These are phyloP conservation scores for Yamadazyma philogaea DNA, from an alignment of 805 yeast genomes.

Conservation along the genomic window DNA sequence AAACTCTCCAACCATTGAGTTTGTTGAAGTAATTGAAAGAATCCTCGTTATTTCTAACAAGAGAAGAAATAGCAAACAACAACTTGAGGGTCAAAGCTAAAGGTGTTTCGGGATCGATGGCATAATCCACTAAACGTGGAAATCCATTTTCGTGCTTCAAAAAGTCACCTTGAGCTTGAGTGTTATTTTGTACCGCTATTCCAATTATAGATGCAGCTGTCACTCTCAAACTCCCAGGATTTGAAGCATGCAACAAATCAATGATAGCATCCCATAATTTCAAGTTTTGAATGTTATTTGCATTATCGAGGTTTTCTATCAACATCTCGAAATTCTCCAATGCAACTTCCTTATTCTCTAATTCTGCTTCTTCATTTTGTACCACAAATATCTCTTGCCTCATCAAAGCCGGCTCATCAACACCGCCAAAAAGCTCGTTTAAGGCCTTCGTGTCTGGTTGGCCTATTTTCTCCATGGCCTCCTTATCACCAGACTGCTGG, in stretches of 20 bases:
- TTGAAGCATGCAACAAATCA: slow-evolving; percentile 44
- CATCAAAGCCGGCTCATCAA: slow-evolving; percentile 91
- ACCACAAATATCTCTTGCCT: slow-evolving; percentile 66
- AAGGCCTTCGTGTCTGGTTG: slow-evolving; percentile 77
- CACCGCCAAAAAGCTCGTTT: slow-evolving; percentile 71
- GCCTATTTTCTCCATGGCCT: slow-evolving; percentile 60
- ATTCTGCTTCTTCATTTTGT: slow-evolving; percentile 51
- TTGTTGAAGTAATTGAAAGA: slow-evolving; percentile 56
- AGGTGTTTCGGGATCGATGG: slow-evolving; percentile 23
- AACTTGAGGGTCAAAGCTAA: slow-evolving; percentile 54
- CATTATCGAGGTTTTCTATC: slow-evolving; percentile 90
- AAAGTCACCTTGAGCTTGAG: slow-evolving; percentile 66
- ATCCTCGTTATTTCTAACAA: slow-evolving; percentile 62
- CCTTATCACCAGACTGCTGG: slow-evolving; percentile 68
- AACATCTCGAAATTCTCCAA: slow-evolving; percentile 91
- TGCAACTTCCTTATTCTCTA: slow-evolving; percentile 68
- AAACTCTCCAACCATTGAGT: slow-evolving; percentile 59
- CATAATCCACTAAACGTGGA: slow-evolving; percentile 42
- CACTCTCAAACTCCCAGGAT: slow-evolving; percentile 38
- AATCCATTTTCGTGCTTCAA: slow-evolving; percentile 49
- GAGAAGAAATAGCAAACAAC: slow-evolving; percentile 71
- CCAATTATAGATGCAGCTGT: slow-evolving; percentile 75
- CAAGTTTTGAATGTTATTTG: slow-evolving; percentile 83
- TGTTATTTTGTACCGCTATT: slow-evolving; percentile 91
- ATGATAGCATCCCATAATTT: slow-evolving; percentile 76